Evolutionary conservation across 2,329 filamentous ascomycete genomes (phyloP).

Genomic region (Alternaria rosae): DNA sequence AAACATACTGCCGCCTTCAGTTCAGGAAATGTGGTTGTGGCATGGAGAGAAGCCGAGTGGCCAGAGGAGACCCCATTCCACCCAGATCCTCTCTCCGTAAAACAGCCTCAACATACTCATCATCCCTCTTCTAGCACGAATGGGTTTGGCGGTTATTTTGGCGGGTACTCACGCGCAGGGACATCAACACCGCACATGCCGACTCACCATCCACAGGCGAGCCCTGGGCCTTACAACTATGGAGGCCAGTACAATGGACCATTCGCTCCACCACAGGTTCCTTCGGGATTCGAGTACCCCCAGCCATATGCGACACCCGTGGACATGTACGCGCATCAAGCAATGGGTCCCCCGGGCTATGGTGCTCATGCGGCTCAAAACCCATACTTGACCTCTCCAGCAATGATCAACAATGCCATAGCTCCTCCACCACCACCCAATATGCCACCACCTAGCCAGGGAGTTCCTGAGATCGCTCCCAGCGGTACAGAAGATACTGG

Average conservation of each 20-base stretch:
- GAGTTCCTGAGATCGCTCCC: conserved; percentile 22
- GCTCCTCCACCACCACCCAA: conserved; percentile 29
- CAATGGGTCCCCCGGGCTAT: conserved; percentile 43
- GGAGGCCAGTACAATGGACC: conserved; percentile 45
- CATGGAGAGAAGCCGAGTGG: conserved; percentile 81
- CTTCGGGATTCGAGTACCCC: conserved; percentile 40
- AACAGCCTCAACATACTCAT: conserved; percentile 45
- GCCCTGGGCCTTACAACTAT: conserved; percentile 49
- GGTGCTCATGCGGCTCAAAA: conserved; percentile 29
- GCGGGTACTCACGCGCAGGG: conserved; percentile 49
- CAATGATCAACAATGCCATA: conserved; percentile 37
- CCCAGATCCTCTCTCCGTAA: conserved; percentile 62
- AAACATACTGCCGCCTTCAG: conserved; percentile 79
- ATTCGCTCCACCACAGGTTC: conserved; percentile 46
- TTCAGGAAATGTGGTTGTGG: conserved; percentile 73
- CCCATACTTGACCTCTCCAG: conserved; percentile 44
- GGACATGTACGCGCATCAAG: conserved; percentile 41
- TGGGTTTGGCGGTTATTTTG: conserved; percentile 41
- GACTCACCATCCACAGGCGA: conserved; percentile 45
- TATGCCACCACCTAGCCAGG: conserved; percentile 28
- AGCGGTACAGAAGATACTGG: conserved; percentile 30
- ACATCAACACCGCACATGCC: conserved; percentile 48
- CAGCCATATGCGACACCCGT: conserved; percentile 39
- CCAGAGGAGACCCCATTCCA: conserved; percentile 77
- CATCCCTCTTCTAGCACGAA: conserved; percentile 33